These are phyloP conservation scores for Gossypium trilobum DNA, from an alignment of 441 rosid genomes.

Conservation along the genomic window DNA sequence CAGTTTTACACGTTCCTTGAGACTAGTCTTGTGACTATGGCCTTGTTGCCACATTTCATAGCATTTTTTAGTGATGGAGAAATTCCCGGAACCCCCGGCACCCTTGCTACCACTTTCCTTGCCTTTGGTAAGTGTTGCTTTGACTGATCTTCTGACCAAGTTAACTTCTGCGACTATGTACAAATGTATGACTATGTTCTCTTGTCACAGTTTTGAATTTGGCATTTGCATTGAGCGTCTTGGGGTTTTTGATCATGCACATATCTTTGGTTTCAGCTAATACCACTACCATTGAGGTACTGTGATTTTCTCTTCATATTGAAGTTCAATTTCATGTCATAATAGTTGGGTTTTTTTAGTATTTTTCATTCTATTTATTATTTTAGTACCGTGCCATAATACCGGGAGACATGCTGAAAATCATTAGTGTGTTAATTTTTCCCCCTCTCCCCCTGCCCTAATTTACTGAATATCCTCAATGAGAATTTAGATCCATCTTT, in stretches of 20 bases:
- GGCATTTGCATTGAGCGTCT: constrained; percentile 73
- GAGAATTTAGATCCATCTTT: not conserved
- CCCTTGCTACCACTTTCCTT: constrained; percentile 77
- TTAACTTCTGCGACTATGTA: not conserved
- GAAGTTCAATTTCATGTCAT: not conserved
- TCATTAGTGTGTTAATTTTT: not conserved
- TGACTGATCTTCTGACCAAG: not conserved
- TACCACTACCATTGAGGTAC: constrained; percentile 85
- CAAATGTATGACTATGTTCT: constrained; percentile 10
- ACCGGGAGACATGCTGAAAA: not conserved
- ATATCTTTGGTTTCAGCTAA: constrained; percentile 60
- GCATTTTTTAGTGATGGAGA: constrained; percentile 80
- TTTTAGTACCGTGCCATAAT: not conserved
- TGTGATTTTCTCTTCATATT: constrained; percentile 11
- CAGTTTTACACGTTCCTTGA: constrained; percentile 85
- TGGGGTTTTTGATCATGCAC: constrained; percentile 86
- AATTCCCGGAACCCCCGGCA: constrained; percentile 81
- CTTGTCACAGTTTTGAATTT: constrained; percentile 54
- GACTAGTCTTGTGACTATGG: constrained; percentile 66
- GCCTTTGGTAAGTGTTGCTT: constrained; percentile 49
- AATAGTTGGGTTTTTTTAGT: not conserved
- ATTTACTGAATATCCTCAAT: not conserved
- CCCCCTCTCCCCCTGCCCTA: not conserved
- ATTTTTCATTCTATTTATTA: not conserved
- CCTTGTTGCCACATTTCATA: constrained; percentile 67